These are phyloP conservation scores for Zygotorulaspora florentina DNA, from an alignment of 805 yeast genomes.

Conservation along the genomic window DNA sequence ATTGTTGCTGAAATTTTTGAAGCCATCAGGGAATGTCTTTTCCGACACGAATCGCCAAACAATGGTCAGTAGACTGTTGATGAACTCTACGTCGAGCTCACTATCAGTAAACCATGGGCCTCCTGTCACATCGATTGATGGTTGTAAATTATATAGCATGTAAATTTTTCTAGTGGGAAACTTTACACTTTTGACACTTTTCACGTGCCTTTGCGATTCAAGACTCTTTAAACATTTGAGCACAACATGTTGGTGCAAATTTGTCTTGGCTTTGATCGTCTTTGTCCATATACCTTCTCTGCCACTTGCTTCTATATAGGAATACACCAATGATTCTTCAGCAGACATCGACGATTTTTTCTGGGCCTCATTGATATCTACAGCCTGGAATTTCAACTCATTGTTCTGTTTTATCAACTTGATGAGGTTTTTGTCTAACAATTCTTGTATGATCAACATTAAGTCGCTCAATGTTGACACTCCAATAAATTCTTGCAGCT, in stretches of 20 bases:
- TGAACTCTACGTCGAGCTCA: slow-evolving; percentile 90
- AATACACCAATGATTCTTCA: slow-evolving; percentile 88
- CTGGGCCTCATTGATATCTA: slow-evolving; percentile 66
- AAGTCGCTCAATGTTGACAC: slow-evolving; percentile 42
- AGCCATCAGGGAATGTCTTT: slow-evolving; percentile 70
- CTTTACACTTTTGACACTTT: slow-evolving; percentile 85
- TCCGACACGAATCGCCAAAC: slow-evolving; percentile 84
- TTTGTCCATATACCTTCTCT: slow-evolving; percentile 97
- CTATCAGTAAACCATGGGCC: slow-evolving; percentile 99
- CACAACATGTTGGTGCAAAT: slow-evolving; percentile 88
- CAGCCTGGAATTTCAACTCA: slow-evolving; percentile 70
- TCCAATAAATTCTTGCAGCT: slow-evolving; percentile 51
- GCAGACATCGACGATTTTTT: slow-evolving; percentile 72
- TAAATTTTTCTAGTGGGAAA: slow-evolving; percentile 93
- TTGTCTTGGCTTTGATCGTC: slow-evolving; percentile 81
- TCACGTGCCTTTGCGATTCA: slow-evolving; percentile 78
- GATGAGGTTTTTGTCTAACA: slow-evolving; percentile 55
- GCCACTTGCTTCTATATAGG: slow-evolving; percentile 87
- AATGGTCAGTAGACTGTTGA: slow-evolving; percentile 74
- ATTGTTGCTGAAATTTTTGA: slow-evolving; percentile 35
- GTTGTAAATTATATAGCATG: slow-evolving; percentile 90
- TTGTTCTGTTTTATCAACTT: slow-evolving; percentile 66
- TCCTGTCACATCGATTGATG: slow-evolving; percentile 93
- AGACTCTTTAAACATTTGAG: slow-evolving; percentile 72
- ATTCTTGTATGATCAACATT: slow-evolving; percentile 47